Conservation (phyloP, 2,329 filamentous ascomycete species). For the Aspergillus awamori region DNA sequence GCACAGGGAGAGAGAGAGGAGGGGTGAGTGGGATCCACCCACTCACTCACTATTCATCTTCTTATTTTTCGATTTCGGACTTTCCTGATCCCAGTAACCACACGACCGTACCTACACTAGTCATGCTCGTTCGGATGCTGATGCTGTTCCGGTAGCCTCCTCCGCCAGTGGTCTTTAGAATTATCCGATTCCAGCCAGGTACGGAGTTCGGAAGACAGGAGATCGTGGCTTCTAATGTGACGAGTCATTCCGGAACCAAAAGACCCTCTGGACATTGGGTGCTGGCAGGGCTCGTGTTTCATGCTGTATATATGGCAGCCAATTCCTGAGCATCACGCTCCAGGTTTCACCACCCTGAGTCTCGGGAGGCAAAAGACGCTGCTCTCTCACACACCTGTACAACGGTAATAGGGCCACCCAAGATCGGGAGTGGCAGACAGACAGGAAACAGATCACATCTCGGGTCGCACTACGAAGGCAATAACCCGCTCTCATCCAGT, state of each 20-base stretch:
- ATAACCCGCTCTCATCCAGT: not conserved
- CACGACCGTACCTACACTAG: slow-evolving; percentile 5
- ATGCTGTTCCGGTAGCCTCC: not conserved
- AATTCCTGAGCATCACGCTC: not conserved
- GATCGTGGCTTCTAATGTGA: slow-evolving; percentile 4
- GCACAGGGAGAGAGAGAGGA: not conserved
- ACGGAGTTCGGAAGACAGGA: not conserved
- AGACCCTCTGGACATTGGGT: not conserved
- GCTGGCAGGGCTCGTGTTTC: slow-evolving; percentile 7
- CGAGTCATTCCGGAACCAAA: not conserved
- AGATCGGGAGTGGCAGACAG: slow-evolving; percentile 5
- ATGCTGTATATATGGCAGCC: slow-evolving; percentile 8
- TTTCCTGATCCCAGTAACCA: not conserved
- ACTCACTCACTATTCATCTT: too few species aligned
- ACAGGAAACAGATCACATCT: slow-evolving; percentile 22
- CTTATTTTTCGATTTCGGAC: not conserved
- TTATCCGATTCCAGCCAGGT: not conserved
- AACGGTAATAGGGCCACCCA: slow-evolving; percentile 15
- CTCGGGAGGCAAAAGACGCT: slow-evolving; percentile 1
- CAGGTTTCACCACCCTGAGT: slow-evolving; percentile 9
- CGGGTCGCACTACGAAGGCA: slow-evolving; percentile 15
- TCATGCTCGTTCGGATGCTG: slow-evolving; percentile 4
- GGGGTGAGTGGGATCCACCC: not conserved
- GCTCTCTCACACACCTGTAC: slow-evolving; percentile 15
- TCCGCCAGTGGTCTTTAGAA: not conserved